Evolutionary conservation across 345 rosid genomes (phyloP).

Genomic region (Lumnitzera littorea): DNA sequence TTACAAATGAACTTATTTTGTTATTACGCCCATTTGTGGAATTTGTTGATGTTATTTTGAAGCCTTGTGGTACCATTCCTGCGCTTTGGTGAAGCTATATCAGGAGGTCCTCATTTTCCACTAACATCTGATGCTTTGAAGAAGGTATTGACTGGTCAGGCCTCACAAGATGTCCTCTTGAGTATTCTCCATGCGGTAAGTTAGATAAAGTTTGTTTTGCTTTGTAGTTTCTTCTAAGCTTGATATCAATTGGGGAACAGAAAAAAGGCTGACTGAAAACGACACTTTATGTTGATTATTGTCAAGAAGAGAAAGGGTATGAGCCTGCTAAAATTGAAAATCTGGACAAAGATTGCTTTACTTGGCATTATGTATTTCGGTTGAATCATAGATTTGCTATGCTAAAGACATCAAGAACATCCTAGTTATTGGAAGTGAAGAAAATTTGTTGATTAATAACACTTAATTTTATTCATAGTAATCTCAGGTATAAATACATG

Average conservation of each 20-base stretch:
- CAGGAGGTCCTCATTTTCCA: conserved; percentile 87
- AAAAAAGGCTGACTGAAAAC: not conserved
- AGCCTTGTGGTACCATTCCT: conserved; percentile 90
- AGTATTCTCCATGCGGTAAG: conserved; percentile 87
- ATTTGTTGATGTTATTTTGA: conserved; percentile 6
- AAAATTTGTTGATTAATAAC: too few relatives aligned
- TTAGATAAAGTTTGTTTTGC: conserved; percentile 7
- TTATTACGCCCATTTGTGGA: not conserved
- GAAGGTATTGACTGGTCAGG: conserved; percentile 83
- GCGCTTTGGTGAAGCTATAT: conserved; percentile 71
- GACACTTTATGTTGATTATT: not conserved
- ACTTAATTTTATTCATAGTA: too few relatives aligned
- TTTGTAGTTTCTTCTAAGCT: not conserved
- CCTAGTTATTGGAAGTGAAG: too few relatives aligned
- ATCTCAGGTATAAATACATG: too few relatives aligned
- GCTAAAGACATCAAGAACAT: too few relatives aligned
- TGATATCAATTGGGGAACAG: too few relatives aligned
- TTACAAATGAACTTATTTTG: not conserved
- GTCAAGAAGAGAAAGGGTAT: too few relatives aligned
- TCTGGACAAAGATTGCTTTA: too few relatives aligned
- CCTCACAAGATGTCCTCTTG: conserved; percentile 56
- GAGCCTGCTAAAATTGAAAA: too few relatives aligned
- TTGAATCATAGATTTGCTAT: too few relatives aligned
- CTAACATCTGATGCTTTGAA: conserved; percentile 81
- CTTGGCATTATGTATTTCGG: too few relatives aligned